These are phyloP conservation scores for Talaromyces proteolyticus DNA, from an alignment of 495 filamentous ascomycete species.

Conservation along the genomic window DNA sequence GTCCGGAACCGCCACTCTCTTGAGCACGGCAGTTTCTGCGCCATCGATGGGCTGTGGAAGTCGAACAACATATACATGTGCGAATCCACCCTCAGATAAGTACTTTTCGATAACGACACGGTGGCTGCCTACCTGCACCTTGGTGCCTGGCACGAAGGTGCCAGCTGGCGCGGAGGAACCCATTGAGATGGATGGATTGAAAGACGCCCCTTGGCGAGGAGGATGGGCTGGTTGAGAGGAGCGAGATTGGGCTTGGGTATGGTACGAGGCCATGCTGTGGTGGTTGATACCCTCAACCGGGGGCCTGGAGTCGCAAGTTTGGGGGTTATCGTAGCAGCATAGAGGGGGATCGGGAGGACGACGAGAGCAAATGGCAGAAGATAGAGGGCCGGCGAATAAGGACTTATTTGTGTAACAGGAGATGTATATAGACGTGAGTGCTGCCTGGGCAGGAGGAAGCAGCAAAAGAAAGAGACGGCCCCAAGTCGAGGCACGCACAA, in stretches of 20 bases:
- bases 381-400: no score
- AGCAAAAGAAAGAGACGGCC: no score
- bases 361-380: no score
- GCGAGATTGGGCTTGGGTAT: slow-evolving; percentile 7
- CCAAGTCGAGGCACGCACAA: no score
- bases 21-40: slow-evolving; percentile 82
- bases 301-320: no score
- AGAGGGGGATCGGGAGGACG: no score
- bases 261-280: slow-evolving; percentile 29
- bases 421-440: no score
- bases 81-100: slow-evolving; percentile 96
- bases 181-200: slow-evolving; percentile 31
- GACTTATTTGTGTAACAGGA: no score
- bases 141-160: slow-evolving; percentile 88
- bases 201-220: slow-evolving; percentile 26
- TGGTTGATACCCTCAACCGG: slow-evolving; percentile 15
- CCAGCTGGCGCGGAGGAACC: slow-evolving; percentile 58
- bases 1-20: slow-evolving; percentile 96
- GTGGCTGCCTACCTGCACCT: slow-evolving; percentile 91
- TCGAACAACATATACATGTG: slow-evolving; percentile 95
- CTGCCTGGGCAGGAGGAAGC: no score
- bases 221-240: slow-evolving; percentile 20
- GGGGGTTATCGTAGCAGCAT: slow-evolving; percentile 16
- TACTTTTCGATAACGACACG: slow-evolving; percentile 96
- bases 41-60: slow-evolving; percentile 72